These are phyloP conservation scores for Nyctanthes arbortristis DNA, from an alignment of 257 asterid species.

Conservation along the genomic window DNA sequence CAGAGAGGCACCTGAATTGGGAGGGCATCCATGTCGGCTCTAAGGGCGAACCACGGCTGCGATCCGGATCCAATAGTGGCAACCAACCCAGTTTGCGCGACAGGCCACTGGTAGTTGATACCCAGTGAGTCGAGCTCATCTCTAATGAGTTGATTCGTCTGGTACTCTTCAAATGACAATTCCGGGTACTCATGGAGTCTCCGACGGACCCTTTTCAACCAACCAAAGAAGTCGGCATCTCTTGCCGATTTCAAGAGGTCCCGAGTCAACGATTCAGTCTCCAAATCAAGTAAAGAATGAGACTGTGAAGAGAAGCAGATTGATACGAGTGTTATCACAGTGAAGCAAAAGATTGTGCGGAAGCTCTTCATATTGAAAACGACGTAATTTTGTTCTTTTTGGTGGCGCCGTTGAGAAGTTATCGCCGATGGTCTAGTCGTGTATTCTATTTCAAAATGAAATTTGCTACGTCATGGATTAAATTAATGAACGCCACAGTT, in stretches of 20 bases:
- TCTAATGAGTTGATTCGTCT: conserved; percentile 71
- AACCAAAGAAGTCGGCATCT: conserved; percentile 49
- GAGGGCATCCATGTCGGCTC: conserved; percentile 98
- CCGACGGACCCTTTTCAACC: conserved; percentile 75
- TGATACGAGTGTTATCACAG: conserved; percentile 23
- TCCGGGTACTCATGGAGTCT: conserved; percentile 84
- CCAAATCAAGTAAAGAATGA: conserved; percentile 26
- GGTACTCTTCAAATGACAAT: conserved; percentile 65
- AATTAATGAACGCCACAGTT: no score
- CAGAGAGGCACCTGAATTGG: conserved; percentile 65
- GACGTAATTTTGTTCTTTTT: background rate
- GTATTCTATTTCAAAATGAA: background rate
- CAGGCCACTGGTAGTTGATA: conserved; percentile 66
- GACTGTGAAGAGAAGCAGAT: conserved; percentile 15
- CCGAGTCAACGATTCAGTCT: conserved; percentile 34
- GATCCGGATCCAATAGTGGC: conserved; percentile 77
- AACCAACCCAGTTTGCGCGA: conserved; percentile 77
- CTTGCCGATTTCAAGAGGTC: conserved; percentile 66
- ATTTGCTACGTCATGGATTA: no score
- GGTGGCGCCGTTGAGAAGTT: background rate
- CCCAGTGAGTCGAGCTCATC: conserved; percentile 74
- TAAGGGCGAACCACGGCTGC: conserved; percentile 66
- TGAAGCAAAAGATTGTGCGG: conserved; percentile 16
- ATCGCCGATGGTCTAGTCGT: background rate
- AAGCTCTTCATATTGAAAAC: conserved; percentile 21